Evolutionary conservation across 1,284 basidiomycete genomes (phyloP), one percentile per base, ranked within the genome.

Genomic region (Cryptococcus floricola): DNA sequence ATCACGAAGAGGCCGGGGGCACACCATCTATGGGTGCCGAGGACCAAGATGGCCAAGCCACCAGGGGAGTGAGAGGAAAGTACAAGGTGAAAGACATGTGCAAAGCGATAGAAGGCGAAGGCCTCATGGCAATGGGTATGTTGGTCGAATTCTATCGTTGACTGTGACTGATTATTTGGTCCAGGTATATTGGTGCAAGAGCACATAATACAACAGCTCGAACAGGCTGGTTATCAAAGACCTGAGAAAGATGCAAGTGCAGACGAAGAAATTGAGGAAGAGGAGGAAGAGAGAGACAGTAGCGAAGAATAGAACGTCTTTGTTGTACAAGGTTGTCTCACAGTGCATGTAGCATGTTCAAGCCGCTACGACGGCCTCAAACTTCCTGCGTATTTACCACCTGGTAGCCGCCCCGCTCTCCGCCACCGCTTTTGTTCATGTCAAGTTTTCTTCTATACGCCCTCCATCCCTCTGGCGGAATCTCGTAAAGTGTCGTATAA

Each of bases 401-500:
- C 48, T 66, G 59, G 53, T 74, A 74, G 13, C 64, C 65, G 25
- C 56, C 57, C 58, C 63, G 60, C 28, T 55, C 61, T 27, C 55
- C 48, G 38, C 52, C 31, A n/a, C 37, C 19, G 7, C 28, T 49
- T 18, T 43, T 49, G 48, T 47, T 50, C 66, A 64, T 68, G 5
- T 57, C 58, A 25, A 64, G 45, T 51, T 66, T 68, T 37, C 68
- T 55, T 48, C 73, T 59, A 59, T 75, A 75, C 53, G 69, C 61
- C 25, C 56, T 53, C 73, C 73, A 75, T 3, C 73, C 70, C 70
- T 91, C 90, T 1, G 80, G 62, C 2, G 92, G 92, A 7, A 98
- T 83, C 70, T 96, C 94, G 75, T 94, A 97, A 70, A 98, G 72
- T 60, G 82, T 80, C 46, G 87, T 86, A 77, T 98, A 99, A 74